phyloP scores from a whole-genome alignment of 2,329 filamentous ascomycete species.

The Periconia macrospinosa region DNA sequence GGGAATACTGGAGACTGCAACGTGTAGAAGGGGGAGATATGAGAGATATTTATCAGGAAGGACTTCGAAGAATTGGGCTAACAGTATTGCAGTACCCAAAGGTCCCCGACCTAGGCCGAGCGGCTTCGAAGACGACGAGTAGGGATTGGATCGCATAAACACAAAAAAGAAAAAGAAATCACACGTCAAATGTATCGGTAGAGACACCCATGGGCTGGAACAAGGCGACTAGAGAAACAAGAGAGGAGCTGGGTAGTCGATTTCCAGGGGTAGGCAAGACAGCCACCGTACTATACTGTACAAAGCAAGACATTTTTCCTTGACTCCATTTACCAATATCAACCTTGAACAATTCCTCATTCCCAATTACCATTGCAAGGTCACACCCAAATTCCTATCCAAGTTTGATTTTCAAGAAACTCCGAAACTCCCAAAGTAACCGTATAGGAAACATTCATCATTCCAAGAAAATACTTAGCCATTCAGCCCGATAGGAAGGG shows the following conservation, averaged over 20 bases:
- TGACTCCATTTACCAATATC: constrained; percentile 1
- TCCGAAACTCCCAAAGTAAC: too few species aligned
- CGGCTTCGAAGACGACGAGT: constrained; percentile 52
- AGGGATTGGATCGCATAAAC: background rate
- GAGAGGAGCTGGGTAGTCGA: constrained; percentile 1
- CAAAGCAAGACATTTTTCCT: constrained; percentile 28
- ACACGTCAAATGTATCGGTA: background rate
- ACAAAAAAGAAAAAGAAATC: too few species aligned
- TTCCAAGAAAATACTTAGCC: background rate
- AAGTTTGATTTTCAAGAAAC: too few species aligned
- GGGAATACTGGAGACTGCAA: background rate
- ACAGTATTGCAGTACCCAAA: constrained; percentile 45
- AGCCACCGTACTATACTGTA: constrained; percentile 19
- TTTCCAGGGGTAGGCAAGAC: background rate
- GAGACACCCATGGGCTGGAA: background rate
- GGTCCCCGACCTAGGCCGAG: constrained; percentile 49
- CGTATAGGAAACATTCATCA: background rate
- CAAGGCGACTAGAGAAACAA: background rate
- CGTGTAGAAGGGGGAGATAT: background rate
- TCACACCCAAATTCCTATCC: background rate
- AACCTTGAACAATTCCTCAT: background rate
- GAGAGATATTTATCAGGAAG: background rate
- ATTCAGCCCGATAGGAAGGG: background rate
- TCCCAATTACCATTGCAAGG: background rate
- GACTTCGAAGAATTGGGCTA: background rate